Evolutionary conservation across 805 yeast genomes (phyloP), one percentile per base, ranked within the genome.

Genomic region (Novakomyces olei): DNA sequence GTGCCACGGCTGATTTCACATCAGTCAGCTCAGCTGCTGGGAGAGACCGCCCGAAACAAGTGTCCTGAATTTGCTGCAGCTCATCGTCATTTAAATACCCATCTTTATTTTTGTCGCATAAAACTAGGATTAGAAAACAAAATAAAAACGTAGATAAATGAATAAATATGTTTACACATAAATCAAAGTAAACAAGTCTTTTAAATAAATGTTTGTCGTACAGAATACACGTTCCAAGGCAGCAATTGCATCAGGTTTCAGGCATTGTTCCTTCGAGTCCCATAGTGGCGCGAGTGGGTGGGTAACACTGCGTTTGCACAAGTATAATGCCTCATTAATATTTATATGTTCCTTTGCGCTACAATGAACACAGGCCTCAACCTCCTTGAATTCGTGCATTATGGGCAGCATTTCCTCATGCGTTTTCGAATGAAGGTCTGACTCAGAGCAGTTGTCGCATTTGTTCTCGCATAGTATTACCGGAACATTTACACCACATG

Each of bases 241-340:
- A 2, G 63, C 58, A 0, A 68, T 57, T 0, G 92, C 81, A 7
- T 70, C 60, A 0, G 83, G 80, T 44, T 83, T 85, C 43, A 88
- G 55, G 30, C 60, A 65, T 1, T 88, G 85, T 38, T 76, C 80
- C 44, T 81, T 79, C n/a, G 92, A 71, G 49, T 88, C 96, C 45
- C 73, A 88, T 17, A 88, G 51, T 1, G 99, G 98, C 0, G 94
- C 72, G 6, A 88, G 65, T 0, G 99, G 98, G 49, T 78, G 81
- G 0, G 85, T 75, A 1, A 85, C 81, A 0, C 96, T 85, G 31
- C 95, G 54, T 48, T 83, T 93, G 45, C 99, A 88, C 10, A 88
- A 57, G 50, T 88, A 88, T 42, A 83, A 83, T 24, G 35, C 40
- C 49, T 85, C 94, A 40, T 74, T 81, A 9, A 85, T 83, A 48